Conservation (phyloP, 2,329 filamentous ascomycete genomes). For the Ophiostoma novo-ulmi region DNA sequence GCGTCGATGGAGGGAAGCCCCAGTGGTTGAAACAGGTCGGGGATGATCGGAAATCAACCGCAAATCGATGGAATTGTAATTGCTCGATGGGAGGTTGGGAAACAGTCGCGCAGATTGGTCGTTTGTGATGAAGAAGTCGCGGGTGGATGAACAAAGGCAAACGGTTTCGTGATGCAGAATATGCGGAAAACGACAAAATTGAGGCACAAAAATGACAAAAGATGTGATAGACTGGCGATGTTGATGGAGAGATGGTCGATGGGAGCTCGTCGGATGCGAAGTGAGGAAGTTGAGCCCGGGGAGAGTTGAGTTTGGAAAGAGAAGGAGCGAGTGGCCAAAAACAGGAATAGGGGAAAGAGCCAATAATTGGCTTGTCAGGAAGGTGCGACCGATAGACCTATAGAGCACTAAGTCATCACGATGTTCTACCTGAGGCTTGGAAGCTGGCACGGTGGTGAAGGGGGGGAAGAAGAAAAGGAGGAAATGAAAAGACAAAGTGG, state of each 20-base stretch:
- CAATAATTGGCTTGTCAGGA: slow-evolving; percentile 17
- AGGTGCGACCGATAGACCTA: slow-evolving; percentile 11
- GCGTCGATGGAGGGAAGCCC: background rate
- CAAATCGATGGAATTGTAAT: background rate
- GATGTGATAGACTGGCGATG: background rate
- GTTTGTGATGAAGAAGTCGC: no score
- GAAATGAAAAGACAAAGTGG: background rate
- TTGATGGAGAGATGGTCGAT: slow-evolving; percentile 1
- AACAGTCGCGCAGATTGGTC: background rate
- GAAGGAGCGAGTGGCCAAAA: slow-evolving; percentile 16
- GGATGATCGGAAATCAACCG: background rate
- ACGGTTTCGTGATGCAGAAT: background rate
- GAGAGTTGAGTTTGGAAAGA: background rate
- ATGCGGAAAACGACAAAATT: background rate
- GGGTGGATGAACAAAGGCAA: background rate
- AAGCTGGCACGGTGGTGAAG: background rate
- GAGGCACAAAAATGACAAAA: background rate
- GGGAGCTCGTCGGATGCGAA: background rate
- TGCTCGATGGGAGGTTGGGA: background rate
- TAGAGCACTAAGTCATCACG: slow-evolving; percentile 18
- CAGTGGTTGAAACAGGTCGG: background rate
- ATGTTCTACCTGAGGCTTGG: slow-evolving; percentile 9
- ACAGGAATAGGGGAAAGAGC: slow-evolving; percentile 6
- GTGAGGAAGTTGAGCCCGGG: background rate
- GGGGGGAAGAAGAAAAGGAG: no score